A percentile compares a stretch with the other conserved stretches of the same genome.
Conservation (phyloP, 441 rosid species). For the Lepidium campestre region DNA sequence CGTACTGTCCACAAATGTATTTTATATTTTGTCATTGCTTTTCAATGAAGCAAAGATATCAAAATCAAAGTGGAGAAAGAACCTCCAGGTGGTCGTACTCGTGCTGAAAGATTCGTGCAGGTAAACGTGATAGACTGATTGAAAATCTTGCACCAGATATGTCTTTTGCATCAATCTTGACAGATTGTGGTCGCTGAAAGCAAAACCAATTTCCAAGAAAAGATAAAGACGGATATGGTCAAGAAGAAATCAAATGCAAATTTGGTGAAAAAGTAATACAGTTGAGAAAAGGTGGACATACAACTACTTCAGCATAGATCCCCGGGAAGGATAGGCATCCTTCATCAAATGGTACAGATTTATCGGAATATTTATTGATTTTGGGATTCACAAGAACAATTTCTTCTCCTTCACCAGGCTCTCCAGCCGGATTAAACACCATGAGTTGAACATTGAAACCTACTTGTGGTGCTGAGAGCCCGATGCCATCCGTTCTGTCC, state of each 20-base stretch:
- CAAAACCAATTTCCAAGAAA: background rate
- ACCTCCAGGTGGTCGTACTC: constrained; percentile 95
- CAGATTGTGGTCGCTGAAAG: constrained; percentile 81
- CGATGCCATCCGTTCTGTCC: constrained; percentile 86
- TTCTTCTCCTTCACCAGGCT: constrained; percentile 75
- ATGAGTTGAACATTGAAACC: constrained; percentile 85
- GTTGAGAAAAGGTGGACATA: constrained; percentile 22
- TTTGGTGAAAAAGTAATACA: background rate
- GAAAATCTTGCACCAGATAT: constrained; percentile 63
- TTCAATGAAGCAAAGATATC: constrained; percentile 8
- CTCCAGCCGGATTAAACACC: constrained; percentile 88
- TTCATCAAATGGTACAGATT: constrained; percentile 64
- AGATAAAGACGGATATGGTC: background rate
- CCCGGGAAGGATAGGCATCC: constrained; percentile 94
- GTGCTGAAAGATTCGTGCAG: constrained; percentile 88
- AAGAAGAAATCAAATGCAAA: background rate
- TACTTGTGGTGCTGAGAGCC: constrained; percentile 97
- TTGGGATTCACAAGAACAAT: constrained; percentile 84
- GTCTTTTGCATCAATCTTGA: constrained; percentile 85
- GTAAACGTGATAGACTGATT: constrained; percentile 67
- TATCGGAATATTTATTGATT: constrained; percentile 61
- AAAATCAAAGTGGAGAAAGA: constrained; percentile 8
- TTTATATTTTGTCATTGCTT: background rate
- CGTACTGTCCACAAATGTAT: background rate
- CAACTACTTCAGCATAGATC: constrained; percentile 79